Conservation (phyloP, 768 basidiomycete species). For the Postia placenta region DNA sequence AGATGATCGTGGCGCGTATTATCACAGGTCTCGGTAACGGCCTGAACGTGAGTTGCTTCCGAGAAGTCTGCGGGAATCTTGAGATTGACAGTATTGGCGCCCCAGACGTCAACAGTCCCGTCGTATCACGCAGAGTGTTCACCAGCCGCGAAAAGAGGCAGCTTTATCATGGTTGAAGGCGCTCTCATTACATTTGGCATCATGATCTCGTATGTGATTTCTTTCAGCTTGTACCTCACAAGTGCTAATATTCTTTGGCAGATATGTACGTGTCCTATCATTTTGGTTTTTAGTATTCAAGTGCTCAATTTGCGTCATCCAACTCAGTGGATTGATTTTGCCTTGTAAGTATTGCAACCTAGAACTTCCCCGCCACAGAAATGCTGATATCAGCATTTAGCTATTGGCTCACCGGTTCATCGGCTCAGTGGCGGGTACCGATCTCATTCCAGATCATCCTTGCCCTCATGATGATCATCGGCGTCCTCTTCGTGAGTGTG, state of each 20-base stretch:
- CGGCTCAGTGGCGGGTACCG: slow-evolving; percentile 59
- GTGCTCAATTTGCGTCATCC: neutral
- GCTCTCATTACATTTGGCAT: slow-evolving; percentile 59
- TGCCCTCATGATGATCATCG: slow-evolving; percentile 46
- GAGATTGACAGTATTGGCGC: neutral
- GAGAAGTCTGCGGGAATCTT: neutral
- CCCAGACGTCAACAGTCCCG: slow-evolving; percentile 58
- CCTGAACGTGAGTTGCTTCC: slow-evolving; percentile 38
- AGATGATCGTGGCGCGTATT: slow-evolving; percentile 56
- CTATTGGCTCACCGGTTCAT: slow-evolving; percentile 44
- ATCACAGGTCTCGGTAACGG: slow-evolving; percentile 64
- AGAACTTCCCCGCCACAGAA: no score
- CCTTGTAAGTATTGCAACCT: slow-evolving; percentile 34
- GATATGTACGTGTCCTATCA: slow-evolving; percentile 19
- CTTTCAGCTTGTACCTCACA: neutral
- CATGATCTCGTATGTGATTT: slow-evolving; percentile 47
- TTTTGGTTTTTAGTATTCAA: neutral
- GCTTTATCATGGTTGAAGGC: slow-evolving; percentile 61
- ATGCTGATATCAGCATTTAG: no score
- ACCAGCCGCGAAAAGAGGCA: slow-evolving; percentile 49
- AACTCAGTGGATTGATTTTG: slow-evolving; percentile 57
- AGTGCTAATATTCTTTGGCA: slow-evolving; percentile 5
- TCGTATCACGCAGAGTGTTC: slow-evolving; percentile 65
- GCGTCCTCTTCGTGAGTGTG: slow-evolving; percentile 41
- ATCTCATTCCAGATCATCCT: slow-evolving; percentile 55